A percentile compares a stretch with the other conserved stretches of the same genome.
Conservation (phyloP, 2,329 filamentous ascomycete genomes). For the Pseudopithomyces maydicus region DNA sequence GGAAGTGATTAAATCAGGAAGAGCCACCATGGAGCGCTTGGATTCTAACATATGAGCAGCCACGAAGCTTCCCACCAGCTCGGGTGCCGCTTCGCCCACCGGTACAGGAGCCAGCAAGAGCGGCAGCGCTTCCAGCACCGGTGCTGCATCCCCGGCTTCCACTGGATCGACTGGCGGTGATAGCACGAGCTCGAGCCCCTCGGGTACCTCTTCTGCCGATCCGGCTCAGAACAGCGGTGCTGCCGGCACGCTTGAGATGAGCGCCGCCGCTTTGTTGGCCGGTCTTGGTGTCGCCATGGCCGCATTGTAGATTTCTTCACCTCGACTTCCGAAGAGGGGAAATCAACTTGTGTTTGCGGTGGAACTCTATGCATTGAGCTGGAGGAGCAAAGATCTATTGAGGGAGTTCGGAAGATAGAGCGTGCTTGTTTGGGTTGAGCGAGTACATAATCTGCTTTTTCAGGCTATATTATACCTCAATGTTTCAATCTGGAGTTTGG, state of each 20-base stretch:
- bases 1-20: background rate
- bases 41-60: conserved; percentile 7
- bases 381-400: background rate
- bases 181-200: conserved; percentile 8
- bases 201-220: conserved; percentile 19
- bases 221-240: conserved; percentile 20
- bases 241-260: conserved; percentile 25
- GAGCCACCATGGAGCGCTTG: background rate
- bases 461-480: background rate
- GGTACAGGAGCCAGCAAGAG: conserved; percentile 11
- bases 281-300: conserved; percentile 26
- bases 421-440: background rate
- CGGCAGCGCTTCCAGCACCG: conserved; percentile 10
- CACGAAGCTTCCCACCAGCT: conserved; percentile 23
- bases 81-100: conserved; percentile 17
- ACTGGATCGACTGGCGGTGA: background rate
- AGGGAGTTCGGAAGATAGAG: background rate
- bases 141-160: conserved; percentile 2
- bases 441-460: background rate
- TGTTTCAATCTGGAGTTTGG: background rate
- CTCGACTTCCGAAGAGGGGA: background rate
- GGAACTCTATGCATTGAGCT: background rate
- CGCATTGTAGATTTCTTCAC: conserved; percentile 25
- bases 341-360: background rate
- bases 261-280: conserved; percentile 29